Percentiles rank a stretch among this genome's conserved stretches.
These are phyloP conservation scores for Brettanomyces sp. DNA, from an alignment of 805 yeast genomes.

Conservation along the genomic window DNA sequence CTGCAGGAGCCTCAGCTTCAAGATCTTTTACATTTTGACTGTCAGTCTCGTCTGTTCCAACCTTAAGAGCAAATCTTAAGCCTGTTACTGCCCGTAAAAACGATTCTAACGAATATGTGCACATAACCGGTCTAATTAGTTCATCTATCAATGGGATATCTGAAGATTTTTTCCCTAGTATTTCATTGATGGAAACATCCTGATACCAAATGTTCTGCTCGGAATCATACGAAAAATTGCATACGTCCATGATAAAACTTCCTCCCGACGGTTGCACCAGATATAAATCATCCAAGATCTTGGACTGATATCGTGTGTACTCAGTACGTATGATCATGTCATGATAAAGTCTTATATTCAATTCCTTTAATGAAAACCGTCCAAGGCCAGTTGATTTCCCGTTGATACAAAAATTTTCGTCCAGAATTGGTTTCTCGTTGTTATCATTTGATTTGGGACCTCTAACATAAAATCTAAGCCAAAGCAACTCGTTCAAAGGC, in stretches of 20 bases:
- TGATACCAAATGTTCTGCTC: neutral
- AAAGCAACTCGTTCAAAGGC: neutral
- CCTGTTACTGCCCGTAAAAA: neutral
- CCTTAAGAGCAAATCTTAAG: neutral
- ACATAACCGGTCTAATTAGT: conserved; percentile 1
- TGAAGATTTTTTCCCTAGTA: neutral
- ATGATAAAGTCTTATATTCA: neutral
- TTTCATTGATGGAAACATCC: neutral
- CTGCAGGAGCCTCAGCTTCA: neutral
- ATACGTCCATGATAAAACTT: neutral
- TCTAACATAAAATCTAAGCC: neutral
- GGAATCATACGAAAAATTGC: neutral
- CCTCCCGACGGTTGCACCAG: neutral
- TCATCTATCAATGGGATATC: conserved; percentile 2
- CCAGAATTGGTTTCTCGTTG: neutral
- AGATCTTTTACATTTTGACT: too few relatives aligned
- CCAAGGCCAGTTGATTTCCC: conserved; percentile 3
- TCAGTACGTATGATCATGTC: neutral
- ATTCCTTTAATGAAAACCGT: neutral
- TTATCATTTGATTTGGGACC: neutral
- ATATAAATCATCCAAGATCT: neutral
- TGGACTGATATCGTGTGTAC: neutral
- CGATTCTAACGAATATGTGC: neutral
- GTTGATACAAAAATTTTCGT: neutral
- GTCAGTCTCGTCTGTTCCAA: neutral